phyloP scores from a whole-genome alignment of 179 eudicot species.

The Amaranthus tricolor region DNA sequence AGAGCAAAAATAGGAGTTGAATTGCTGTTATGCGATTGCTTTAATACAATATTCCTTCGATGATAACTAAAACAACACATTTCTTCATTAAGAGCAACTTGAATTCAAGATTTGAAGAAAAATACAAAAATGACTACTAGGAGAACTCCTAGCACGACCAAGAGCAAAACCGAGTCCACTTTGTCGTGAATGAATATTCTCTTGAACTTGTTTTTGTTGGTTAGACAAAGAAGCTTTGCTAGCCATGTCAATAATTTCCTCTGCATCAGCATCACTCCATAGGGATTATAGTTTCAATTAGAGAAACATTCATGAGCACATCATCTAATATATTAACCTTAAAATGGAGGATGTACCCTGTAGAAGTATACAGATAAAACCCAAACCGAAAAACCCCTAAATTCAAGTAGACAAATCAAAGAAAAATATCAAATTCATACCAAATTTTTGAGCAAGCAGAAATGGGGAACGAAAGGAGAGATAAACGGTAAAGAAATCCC shows the following conservation, averaged over 20 bases:
- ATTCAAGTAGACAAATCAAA: no score
- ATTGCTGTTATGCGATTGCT: no score
- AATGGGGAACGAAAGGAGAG: no score
- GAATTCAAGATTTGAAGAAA: conserved; percentile 13
- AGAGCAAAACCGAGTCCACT: conserved; percentile 89
- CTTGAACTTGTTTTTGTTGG: conserved; percentile 86
- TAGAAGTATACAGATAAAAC: no score
- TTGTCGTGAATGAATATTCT: conserved; percentile 72
- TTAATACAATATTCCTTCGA: no score
- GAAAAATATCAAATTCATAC: no score
- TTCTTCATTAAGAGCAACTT: background rate
- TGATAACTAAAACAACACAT: background rate
- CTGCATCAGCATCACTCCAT: conserved; percentile 63
- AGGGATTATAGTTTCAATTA: conserved; percentile 66
- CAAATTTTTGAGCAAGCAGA: no score
- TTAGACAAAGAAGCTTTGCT: conserved; percentile 67
- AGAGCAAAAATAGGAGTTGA: no score
- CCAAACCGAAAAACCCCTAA: no score
- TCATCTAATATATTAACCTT: background rate
- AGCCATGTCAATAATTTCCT: conserved; percentile 86
- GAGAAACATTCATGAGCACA: conserved; percentile 14
- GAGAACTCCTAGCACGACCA: conserved; percentile 45
- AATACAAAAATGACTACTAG: conserved; percentile 49
- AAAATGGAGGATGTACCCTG: no score
- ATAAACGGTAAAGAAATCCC: no score